Evolutionary conservation across 2,329 filamentous ascomycete species (phyloP).

Genomic region (Aureobasidium lini): DNA sequence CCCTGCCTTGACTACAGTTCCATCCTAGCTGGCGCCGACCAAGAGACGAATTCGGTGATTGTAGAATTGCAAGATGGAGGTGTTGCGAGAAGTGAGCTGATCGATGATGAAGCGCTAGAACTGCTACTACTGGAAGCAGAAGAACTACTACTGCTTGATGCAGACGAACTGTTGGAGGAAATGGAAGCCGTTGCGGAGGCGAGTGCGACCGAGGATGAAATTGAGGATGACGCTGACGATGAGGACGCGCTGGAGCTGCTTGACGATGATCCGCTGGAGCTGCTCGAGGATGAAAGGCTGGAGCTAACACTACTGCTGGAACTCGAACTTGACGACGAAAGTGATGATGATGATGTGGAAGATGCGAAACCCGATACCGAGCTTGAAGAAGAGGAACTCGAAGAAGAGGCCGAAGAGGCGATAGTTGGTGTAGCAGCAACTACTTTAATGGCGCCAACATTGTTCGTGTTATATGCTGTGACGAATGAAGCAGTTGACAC

Average conservation of each 20-base stretch:
- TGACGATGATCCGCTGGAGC: too few species aligned
- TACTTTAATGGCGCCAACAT: neutral
- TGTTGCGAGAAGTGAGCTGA: too few species aligned
- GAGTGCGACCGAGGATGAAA: neutral
- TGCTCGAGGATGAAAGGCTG: too few species aligned
- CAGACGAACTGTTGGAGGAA: neutral
- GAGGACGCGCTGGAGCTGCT: too few species aligned
- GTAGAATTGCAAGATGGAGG: neutral
- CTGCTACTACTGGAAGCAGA: neutral
- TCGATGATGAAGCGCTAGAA: neutral
- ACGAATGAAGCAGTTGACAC: neutral
- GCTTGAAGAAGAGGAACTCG: conserved; percentile 1
- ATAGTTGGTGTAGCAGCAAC: neutral
- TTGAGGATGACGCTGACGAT: neutral
- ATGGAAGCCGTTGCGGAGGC: neutral
- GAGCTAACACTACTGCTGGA: too few species aligned
- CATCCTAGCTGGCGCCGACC: neutral
- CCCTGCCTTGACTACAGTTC: neutral
- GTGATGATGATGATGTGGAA: too few species aligned
- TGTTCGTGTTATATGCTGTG: neutral
- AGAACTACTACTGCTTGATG: neutral
- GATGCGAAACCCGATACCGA: neutral
- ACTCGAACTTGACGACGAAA: too few species aligned
- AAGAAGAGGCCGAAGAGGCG: neutral
- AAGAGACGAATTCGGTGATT: neutral